phyloP scores from a whole-genome alignment of 306 rosid species.

The Dalbergia oliveri region DNA sequence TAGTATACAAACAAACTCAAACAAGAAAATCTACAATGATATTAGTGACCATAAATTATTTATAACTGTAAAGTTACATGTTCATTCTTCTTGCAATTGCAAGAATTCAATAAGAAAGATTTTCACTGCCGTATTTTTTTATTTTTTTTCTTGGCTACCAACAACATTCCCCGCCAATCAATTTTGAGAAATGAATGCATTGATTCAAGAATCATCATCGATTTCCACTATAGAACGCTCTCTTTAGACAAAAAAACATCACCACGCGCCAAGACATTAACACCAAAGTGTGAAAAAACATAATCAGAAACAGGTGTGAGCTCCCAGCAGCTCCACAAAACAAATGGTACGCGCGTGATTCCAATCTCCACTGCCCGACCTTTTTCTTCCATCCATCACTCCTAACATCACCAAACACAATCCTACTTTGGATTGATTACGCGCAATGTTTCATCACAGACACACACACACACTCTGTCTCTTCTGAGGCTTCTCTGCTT shows the following conservation, averaged over 20 bases:
- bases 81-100: too few relatives aligned
- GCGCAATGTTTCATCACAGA: not conserved
- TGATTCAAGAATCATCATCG: not conserved
- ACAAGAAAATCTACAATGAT: too few relatives aligned
- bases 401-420: not conserved
- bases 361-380: not conserved
- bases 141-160: not conserved
- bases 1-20: too few relatives aligned
- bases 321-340: not conserved
- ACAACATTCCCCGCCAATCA: not conserved
- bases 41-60: too few relatives aligned
- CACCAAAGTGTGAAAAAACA: not conserved
- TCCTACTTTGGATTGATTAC: constrained; percentile 36
- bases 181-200: not conserved
- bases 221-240: not conserved
- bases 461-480: not conserved
- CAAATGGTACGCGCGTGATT: constrained; percentile 44
- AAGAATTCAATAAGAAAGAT: too few relatives aligned
- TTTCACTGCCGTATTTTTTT: not conserved
- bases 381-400: not conserved
- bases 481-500: constrained; percentile 28
- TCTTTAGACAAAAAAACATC: not conserved
- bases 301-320: not conserved
- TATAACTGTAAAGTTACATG: too few relatives aligned
- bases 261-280: not conserved